phyloP scores from a whole-genome alignment of 2,329 filamentous ascomycete species.

The Colletotrichum cereale region DNA sequence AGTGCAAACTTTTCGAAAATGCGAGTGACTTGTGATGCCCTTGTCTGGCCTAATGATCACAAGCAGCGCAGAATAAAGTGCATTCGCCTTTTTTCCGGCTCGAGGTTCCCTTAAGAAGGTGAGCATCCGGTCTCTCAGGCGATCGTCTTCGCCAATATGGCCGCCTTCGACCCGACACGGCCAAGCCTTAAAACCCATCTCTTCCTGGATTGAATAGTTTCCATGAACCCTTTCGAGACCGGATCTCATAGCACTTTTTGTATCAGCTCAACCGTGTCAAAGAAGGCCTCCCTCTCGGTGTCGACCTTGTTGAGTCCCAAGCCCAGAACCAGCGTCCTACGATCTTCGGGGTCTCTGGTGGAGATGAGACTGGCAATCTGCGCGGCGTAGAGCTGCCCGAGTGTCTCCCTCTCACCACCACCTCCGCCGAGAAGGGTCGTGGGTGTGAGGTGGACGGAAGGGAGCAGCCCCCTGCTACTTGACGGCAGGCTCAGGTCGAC shows the following conservation, averaged over 20 bases:
- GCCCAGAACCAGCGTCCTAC: conserved; percentile 71
- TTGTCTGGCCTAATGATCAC: too few species aligned
- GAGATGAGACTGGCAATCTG: conserved; percentile 88
- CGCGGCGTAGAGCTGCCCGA: conserved; percentile 89
- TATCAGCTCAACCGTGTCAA: conserved; percentile 74
- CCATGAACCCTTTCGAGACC: too few species aligned
- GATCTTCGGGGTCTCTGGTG: conserved; percentile 75
- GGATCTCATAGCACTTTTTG: conserved; percentile 64
- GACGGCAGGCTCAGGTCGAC: conserved; percentile 71
- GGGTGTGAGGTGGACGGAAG: conserved; percentile 85
- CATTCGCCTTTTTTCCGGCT: background rate
- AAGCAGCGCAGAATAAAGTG: too few species aligned
- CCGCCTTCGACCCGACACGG: background rate
- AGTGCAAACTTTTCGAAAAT: background rate
- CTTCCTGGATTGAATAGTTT: too few species aligned
- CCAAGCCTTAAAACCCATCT: background rate
- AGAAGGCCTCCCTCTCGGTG: conserved; percentile 68
- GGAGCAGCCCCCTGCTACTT: conserved; percentile 68
- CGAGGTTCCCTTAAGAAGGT: background rate
- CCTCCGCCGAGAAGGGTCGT: conserved; percentile 89
- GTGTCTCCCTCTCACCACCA: conserved; percentile 80
- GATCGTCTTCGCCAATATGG: background rate
- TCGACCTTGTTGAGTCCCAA: conserved; percentile 67
- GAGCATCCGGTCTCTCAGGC: background rate
- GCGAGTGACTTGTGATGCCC: background rate